Base-by-base conservation (phyloP, 495 filamentous ascomycete genomes). In the Aspergillus bertholletiae region DNA sequence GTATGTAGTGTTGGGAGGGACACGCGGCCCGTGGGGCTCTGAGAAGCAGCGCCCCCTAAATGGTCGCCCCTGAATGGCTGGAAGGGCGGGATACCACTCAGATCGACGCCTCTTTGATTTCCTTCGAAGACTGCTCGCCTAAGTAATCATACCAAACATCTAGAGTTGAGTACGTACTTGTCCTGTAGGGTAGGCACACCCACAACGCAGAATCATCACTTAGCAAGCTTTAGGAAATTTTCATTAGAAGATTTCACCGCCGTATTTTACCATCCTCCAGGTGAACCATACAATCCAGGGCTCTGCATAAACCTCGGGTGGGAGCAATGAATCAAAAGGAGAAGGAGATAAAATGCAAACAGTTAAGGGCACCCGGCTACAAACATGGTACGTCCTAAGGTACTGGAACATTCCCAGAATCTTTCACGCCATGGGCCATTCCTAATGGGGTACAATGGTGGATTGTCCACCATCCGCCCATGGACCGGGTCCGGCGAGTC, bases 11-110 rank as follows among this genome's bases (percentile, higher is more conserved):
- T 20, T 28, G 15, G 28, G 15, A 50, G 34, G 61, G 61, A 63
- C 61, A 63, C 61, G 61, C 61, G 61, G 61, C 61, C 60, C 54
- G 61, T 64, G 57, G 61, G 61, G 61, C 57, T 49, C 17, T n/a
- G 44, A 40, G 24, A 6, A 32, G 18, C 46, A 30, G 24, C n/a
- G 20, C 9, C 9, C 39, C 39, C 39, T 43, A 56, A 43, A 18
- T 5, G 5, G 15, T 22, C 41, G 8, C 27, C 53, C 24, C 43
- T 63, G 57, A 60, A 22, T 60, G 55, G 57, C 39, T 49, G 40
- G 44, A 41, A 15, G 12, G 57, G 44, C 61, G 61, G 61, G 54
- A 55, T 54, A 41, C 28, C 49, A 49, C 47, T 54, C 51, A 55
- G 55, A 58, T 58, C 55, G 41, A 58, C 24, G 46, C 39, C 39